Base-by-base conservation (phyloP, 352 stramenopile genomes). In the Phytophthora ramorum region DNA sequence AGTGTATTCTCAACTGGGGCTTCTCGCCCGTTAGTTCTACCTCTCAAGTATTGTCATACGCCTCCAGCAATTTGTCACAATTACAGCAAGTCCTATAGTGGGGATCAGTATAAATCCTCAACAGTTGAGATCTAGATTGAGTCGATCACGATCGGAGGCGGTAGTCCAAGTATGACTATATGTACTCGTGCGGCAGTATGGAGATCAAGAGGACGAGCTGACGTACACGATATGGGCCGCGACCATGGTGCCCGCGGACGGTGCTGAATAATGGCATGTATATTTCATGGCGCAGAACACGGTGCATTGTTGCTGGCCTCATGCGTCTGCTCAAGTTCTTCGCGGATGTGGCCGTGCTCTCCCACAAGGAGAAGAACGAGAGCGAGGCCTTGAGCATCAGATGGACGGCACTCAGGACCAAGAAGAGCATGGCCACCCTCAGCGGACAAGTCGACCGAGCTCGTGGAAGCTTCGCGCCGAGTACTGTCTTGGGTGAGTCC, bases 231-330 rank as follows among this genome's bases (percentile, higher is more conserved):
- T 94, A 47, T 79, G 79, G 32, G 78, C 78, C n/a, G 69, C 89
- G 7, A 68, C 80, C 13, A 82, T 79, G 0, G 75, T 94, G 6
- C 71, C 71, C 40, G 79, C 84, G 19, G 66, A n/a, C n/a, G n/a
- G n/a, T n/a, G 49, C 67, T 94, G 20, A 84, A 92, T 38, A 82
- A 92, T 59, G 63, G 92, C 56, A 91, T 92, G 82, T 81, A 92
- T 65, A 81, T 94, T 92, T 94, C 54, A 65, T 90, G 14, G 73
- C 73, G 13, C 64, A 69, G 16, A 80, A 54, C n/a, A 92, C 86
- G 16, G 45, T 68, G 17, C 80, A 91, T 51, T 92, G 84, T 55
- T 82, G 83, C 40, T 66, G 74, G 44, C n/a, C 69, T 92, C 54
- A 92, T 92, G 49, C 73, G 90, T 34, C 73, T 92, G 34, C 82